Base-by-base conservation (phyloP, 169 alveolate species). In the Babesia gibsoni region DNA sequence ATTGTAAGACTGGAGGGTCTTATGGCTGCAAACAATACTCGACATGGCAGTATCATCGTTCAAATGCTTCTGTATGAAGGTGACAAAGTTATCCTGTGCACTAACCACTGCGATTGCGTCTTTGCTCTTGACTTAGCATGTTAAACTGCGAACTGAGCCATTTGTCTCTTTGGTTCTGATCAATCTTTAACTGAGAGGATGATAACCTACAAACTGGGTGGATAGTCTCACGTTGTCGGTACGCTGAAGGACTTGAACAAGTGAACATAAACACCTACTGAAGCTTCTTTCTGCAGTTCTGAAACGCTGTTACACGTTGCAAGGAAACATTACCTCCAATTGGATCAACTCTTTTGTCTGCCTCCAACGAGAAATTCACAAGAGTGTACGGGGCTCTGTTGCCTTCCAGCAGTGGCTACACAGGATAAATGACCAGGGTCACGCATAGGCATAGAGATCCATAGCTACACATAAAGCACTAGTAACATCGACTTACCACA, bases 331-430 rank as follows among this genome's bases (percentile, higher is more conserved):
- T 67, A 65, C 86, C 70, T 77, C 63, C 43, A 22, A 67, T 42
- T 20, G 66, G 54, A 64, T 70, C 88, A 18, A 79, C 36, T 14
- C 52, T 32, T 25, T 82, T 30, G 45, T 79, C 83, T 27, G n/a
- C 33, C 56, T 79, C 88, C 32, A 68, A 48, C 22, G 72, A 66
- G 37, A 79, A 70, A 53, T 79, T 79, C 22, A 79, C 30, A 9
- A 79, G 80, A 3, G 88, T 69, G 73, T 79, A 79, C 22, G 88
- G 88, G 22, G 82, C 83, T n/a, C 27, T 18, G 25, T 79, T 79
- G 5, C 65, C 27, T 33, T 79, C 88, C 46, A 79, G 53, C 12
- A 79, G 59, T 18, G 88, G 88, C 88, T 79, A 43, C 35, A 69
- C 16, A 25, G n/a, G n/a, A n/a, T n/a, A n/a, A n/a, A n/a, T n/a